These are phyloP conservation scores for Gymnopilus dilepis DNA, from an alignment of 768 basidiomycete species.

Conservation along the genomic window DNA sequence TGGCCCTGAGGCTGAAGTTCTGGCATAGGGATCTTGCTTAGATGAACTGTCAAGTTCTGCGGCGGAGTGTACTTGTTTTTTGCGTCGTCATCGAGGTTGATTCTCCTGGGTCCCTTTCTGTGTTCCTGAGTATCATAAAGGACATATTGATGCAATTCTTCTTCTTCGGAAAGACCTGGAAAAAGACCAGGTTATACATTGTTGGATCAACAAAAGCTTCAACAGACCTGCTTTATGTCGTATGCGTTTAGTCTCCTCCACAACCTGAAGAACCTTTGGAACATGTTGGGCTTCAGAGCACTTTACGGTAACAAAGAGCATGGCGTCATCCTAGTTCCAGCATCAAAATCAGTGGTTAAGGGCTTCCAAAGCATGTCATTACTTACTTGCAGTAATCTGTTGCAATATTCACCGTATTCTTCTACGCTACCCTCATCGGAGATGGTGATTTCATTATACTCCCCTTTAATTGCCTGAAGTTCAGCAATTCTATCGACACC, in stretches of 20 bases:
- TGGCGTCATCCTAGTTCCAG: constrained; percentile 68
- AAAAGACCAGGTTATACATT: background rate
- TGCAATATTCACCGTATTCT: constrained; percentile 76
- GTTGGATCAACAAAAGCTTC: background rate
- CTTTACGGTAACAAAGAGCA: constrained; percentile 78
- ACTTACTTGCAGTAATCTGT: constrained; percentile 62
- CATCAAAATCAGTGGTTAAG: background rate
- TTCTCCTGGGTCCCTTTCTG: constrained; percentile 64
- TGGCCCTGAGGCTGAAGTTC: constrained; percentile 67
- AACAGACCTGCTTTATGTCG: constrained; percentile 71
- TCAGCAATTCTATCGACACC: constrained; percentile 76
- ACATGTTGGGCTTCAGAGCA: constrained; percentile 68
- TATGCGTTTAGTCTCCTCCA: constrained; percentile 80
- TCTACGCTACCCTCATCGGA: constrained; percentile 64
- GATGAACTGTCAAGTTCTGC: constrained; percentile 67
- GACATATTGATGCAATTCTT: constrained; percentile 79
- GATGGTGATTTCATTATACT: constrained; percentile 77
- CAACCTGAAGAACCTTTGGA: constrained; percentile 79
- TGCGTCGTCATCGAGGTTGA: constrained; percentile 70
- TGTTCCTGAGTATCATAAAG: constrained; percentile 59
- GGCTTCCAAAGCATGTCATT: too few species aligned
- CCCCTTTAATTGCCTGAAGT: constrained; percentile 67
- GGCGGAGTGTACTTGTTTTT: constrained; percentile 69
- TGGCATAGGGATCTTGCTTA: constrained; percentile 89
- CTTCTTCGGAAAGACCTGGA: constrained; percentile 53